These are phyloP conservation scores for Tephrocybe rancida DNA, from an alignment of 768 basidiomycete genomes.

Conservation along the genomic window DNA sequence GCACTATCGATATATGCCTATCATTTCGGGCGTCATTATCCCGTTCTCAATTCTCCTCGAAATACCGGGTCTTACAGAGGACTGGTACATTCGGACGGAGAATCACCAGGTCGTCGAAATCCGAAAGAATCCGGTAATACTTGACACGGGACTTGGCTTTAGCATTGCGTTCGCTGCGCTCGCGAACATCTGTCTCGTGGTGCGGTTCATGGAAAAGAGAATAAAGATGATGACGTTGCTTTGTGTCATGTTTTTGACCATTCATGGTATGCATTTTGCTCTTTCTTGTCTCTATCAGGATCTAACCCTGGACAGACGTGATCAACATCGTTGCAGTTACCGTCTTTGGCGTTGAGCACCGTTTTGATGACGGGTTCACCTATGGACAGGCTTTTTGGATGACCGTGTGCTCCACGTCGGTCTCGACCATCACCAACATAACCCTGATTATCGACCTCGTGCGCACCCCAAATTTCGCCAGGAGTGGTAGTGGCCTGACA, in stretches of 20 bases:
- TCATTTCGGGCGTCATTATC: conserved; percentile 67
- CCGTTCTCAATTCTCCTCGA: conserved; percentile 83
- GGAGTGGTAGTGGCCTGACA: conserved; percentile 81
- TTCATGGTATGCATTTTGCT: conserved; percentile 59
- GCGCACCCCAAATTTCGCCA: conserved; percentile 60
- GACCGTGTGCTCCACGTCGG: conserved; percentile 73
- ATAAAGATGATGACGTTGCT: conserved; percentile 64
- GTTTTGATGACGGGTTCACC: conserved; percentile 66
- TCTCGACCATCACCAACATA: conserved; percentile 64
- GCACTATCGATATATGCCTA: conserved; percentile 64
- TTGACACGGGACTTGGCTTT: conserved; percentile 62
- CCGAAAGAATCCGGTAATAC: conserved; percentile 53
- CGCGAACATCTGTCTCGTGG: conserved; percentile 68
- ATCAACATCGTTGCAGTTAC: conserved; percentile 66
- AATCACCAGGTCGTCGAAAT: conserved; percentile 46
- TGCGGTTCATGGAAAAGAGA: conserved; percentile 72
- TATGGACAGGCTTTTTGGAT: conserved; percentile 78
- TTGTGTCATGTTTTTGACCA: conserved; percentile 62
- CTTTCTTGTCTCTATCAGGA: not conserved
- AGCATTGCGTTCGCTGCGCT: conserved; percentile 70
- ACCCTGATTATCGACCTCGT: conserved; percentile 67
- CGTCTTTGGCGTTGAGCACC: conserved; percentile 64
- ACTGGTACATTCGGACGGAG: conserved; percentile 69
- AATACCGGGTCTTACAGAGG: conserved; percentile 77
- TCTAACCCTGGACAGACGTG: conserved; percentile 47